These are phyloP conservation scores for Punica granatum DNA, from an alignment of 345 rosid species.

Conservation along the genomic window DNA sequence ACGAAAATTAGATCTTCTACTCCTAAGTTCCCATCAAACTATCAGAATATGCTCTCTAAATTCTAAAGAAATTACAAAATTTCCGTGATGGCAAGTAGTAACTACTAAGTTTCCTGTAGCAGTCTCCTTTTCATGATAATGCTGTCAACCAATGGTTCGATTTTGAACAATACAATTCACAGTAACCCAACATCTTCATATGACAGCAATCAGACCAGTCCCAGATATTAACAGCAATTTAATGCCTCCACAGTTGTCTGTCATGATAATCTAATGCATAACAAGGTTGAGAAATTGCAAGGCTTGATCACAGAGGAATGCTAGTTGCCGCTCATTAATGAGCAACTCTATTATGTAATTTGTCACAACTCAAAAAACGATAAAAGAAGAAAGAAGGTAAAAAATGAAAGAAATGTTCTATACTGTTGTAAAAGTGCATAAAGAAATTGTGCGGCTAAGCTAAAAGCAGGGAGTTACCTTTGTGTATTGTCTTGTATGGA, in stretches of 20 bases:
- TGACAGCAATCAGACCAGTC: background rate
- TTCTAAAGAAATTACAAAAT: too few relatives aligned
- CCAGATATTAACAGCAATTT: background rate
- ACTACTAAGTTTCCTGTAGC: too few relatives aligned
- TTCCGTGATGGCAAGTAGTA: too few relatives aligned
- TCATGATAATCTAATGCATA: background rate
- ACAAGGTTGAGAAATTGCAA: background rate
- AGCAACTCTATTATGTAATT: background rate
- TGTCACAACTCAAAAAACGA: background rate
- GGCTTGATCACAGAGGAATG: too few relatives aligned
- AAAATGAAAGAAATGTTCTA: background rate
- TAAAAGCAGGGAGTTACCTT: slow-evolving; percentile 35
- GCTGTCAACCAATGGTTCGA: background rate
- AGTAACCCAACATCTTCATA: background rate
- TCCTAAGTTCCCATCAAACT: too few relatives aligned
- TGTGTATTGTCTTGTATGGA: slow-evolving; percentile 88
- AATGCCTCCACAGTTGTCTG: background rate
- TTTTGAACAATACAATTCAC: background rate
- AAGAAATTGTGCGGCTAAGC: background rate
- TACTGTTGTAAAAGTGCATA: background rate
- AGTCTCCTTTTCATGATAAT: too few relatives aligned
- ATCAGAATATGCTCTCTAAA: too few relatives aligned
- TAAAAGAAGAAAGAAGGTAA: background rate
- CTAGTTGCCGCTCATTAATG: background rate
- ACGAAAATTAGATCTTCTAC: too few relatives aligned